Conservation (phyloP, 129 eudicot genomes). For the Erigeron canadensis region DNA sequence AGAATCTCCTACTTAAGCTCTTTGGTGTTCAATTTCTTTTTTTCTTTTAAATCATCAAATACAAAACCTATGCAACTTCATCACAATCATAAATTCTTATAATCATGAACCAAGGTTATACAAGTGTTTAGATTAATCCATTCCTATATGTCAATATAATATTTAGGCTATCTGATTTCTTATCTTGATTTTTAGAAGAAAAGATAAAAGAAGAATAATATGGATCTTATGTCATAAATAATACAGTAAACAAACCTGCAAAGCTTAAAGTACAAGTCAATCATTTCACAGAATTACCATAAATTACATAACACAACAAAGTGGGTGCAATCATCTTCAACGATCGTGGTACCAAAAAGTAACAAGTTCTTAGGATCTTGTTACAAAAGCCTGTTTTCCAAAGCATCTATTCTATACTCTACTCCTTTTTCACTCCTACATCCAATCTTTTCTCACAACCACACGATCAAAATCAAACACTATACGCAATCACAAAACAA, state of each 20-base stretch:
- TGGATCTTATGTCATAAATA: constrained; percentile 20
- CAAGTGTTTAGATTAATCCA: background rate
- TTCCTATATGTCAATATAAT: no score
- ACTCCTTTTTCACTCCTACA: constrained; percentile 20
- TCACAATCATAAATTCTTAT: no score
- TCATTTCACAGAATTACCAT: constrained; percentile 25
- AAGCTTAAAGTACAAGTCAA: constrained; percentile 33
- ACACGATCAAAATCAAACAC: constrained; percentile 51
- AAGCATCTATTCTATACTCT: constrained; percentile 9
- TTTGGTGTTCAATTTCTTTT: no score
- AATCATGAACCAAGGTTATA: background rate
- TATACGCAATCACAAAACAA: constrained; percentile 83
- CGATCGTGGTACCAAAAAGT: constrained; percentile 36
- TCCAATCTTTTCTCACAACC: constrained; percentile 24
- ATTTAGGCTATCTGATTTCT: background rate
- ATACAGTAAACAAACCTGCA: constrained; percentile 19
- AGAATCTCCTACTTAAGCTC: no score
- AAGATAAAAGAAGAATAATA: background rate
- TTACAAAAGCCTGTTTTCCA: constrained; percentile 32
- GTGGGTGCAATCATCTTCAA: constrained; percentile 40
- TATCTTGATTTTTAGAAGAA: background rate
- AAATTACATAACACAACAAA: constrained; percentile 28
- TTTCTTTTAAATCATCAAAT: no score
- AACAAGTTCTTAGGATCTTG: constrained; percentile 38
- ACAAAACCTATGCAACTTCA: no score